A percentile compares a stretch with the other conserved stretches of the same genome.
phyloP scores from a whole-genome alignment of 225 moss, liverwort and hornwort species.

The Takakia lepidozioides region DNA sequence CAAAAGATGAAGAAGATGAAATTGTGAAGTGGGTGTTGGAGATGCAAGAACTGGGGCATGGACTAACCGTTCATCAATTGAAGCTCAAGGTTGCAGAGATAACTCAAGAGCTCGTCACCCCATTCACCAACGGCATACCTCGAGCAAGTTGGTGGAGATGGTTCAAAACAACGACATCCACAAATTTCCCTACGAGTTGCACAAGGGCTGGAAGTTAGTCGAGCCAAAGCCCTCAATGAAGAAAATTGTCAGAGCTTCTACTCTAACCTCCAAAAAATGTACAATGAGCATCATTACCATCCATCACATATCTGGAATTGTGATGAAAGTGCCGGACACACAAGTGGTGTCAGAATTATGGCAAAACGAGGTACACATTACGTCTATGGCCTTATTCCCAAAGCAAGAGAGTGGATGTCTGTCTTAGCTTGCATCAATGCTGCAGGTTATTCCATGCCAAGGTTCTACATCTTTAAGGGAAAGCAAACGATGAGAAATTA shows the following conservation, averaged over 20 bases:
- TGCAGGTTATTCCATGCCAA: not conserved
- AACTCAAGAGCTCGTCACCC: not conserved
- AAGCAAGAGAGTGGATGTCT: no score
- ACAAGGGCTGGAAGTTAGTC: not conserved
- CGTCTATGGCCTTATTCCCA: not conserved
- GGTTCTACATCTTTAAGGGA: constrained; percentile 4
- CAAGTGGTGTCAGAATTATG: not conserved
- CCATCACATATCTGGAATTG: not conserved
- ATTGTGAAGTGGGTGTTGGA: no score
- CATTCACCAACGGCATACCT: not conserved
- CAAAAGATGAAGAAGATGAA: no score
- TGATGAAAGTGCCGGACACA: not conserved
- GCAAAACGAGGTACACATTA: not conserved
- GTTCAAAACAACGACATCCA: no score
- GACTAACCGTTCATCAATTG: not conserved
- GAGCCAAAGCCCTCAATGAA: not conserved
- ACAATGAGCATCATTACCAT: not conserved
- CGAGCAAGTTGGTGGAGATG: not conserved
- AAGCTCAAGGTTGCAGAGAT: constrained; percentile 1
- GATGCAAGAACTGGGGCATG: no score
- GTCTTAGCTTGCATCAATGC: not conserved
- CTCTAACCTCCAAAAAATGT: not conserved
- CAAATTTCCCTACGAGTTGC: no score
- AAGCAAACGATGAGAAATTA: not conserved
- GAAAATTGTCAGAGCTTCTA: not conserved